Base-by-base conservation (phyloP, 1,284 basidiomycete species). In the Sporisorium scitamineum region DNA sequence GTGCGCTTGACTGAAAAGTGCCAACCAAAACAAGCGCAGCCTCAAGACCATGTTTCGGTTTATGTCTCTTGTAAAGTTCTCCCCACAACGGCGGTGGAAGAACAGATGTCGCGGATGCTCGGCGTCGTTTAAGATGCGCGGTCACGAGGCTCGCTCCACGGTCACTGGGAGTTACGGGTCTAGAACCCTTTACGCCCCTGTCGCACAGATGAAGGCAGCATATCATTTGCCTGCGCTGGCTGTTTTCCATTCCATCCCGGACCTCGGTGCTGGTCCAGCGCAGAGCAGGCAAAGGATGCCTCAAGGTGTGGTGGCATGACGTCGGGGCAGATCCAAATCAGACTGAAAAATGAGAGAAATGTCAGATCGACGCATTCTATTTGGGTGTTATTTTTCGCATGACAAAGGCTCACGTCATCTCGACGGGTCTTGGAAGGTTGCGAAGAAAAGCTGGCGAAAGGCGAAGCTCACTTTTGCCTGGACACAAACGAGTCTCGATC, bases 321-420 rank as follows among this genome's bases (percentile, higher is more conserved):
- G 39, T 42, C 39, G 39, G n/a, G n/a, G n/a, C 6, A 9, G 39
- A 9, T 5, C 39, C 18, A 18, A 39, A 39, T 11, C 18, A 39
- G 37, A 8, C 8, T n/a, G n/a, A 39, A 18, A 37, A 37, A 37
- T 37, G 8, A 6, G 13, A 37, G n/a, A 39, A n/a, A 39, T 42
- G 39, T 42, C 1, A 42, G 39, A 42, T n/a, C 39, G 39, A 42
- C 39, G 20, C 5, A 9, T 20, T 20, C 8, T 42, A n/a, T n/a
- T n/a, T n/a, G n/a, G n/a, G n/a, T n/a, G n/a, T 42, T 10, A 13
- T 34, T 34, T 34, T 18, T 6, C 16, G 20, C 10, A 54, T 69
- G 66, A 69, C 66, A 51, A 55, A 55, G 32, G 60, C 66, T 69
- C 47, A 59, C 47, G 55, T 69, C 60, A 69, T 54, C 26, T 18